Conservation (phyloP, 1,284 basidiomycete genomes). For the Sphagnurus paluster region DNA sequence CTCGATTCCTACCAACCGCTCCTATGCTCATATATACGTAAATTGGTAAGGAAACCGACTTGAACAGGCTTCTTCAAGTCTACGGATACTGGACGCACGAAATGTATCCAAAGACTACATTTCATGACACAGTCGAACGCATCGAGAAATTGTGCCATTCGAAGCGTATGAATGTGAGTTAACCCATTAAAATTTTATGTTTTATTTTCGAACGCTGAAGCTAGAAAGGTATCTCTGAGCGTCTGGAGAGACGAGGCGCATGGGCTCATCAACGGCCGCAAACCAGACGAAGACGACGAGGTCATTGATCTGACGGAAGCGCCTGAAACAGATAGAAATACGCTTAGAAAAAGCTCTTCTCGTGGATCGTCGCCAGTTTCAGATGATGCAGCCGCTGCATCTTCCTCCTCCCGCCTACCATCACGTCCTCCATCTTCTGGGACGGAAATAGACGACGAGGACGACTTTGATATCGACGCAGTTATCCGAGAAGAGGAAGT, state of each 20-base stretch:
- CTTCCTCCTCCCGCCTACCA: constrained; percentile 43
- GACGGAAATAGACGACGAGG: constrained; percentile 37
- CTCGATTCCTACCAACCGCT: not conserved
- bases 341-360: constrained; percentile 9
- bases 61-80: constrained; percentile 73
- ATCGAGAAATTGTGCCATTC: constrained; percentile 87
- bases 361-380: constrained; percentile 18
- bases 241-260: constrained; percentile 76
- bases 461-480: constrained; percentile 58
- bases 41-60: constrained; percentile 80
- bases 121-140: constrained; percentile 77
- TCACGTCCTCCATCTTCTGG: constrained; percentile 51
- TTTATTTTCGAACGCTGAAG: constrained; percentile 1
- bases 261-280: constrained; percentile 41
- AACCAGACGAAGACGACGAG: constrained; percentile 29
- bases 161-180: constrained; percentile 74
- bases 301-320: constrained; percentile 30
- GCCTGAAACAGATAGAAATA: constrained; percentile 22
- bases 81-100: constrained; percentile 94
- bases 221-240: constrained; percentile 58
- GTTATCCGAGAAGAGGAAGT: constrained; percentile 50
- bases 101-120: constrained; percentile 85
- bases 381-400: constrained; percentile 29
- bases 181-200: not conserved
- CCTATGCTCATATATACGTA: constrained; percentile 5